A percentile compares a stretch with the other conserved stretches of the same genome.
These are phyloP conservation scores for Solanum chacoense DNA, from an alignment of 305 asterid genomes.

Conservation along the genomic window DNA sequence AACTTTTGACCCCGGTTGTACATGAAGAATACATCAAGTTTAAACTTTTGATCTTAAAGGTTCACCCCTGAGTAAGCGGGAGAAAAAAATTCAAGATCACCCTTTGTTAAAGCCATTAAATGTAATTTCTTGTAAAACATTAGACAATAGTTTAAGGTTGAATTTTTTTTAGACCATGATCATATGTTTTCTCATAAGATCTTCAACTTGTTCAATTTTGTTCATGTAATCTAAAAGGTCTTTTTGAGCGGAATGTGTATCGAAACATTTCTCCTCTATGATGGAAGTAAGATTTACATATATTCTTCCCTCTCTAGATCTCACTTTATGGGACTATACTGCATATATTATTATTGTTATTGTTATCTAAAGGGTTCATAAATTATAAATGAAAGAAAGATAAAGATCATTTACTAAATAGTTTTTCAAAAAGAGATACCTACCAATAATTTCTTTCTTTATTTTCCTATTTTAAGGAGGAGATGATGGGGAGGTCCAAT, in stretches of 20 bases:
- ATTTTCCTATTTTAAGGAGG: background rate
- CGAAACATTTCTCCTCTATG: background rate
- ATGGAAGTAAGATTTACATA: background rate
- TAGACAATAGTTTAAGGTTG: background rate
- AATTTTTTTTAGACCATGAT: background rate
- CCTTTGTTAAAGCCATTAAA: background rate
- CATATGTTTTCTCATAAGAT: background rate
- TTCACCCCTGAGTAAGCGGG: background rate
- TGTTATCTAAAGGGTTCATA: background rate
- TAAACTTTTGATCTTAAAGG: background rate
- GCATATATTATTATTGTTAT: background rate
- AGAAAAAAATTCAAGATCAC: background rate
- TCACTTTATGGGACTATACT: background rate
- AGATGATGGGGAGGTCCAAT: background rate
- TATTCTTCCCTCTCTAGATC: background rate
- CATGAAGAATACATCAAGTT: background rate
- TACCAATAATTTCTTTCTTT: background rate
- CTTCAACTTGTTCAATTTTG: background rate
- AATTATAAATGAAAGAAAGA: background rate
- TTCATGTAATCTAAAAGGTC: background rate
- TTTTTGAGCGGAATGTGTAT: background rate
- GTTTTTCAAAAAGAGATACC: background rate
- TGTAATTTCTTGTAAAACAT: background rate
- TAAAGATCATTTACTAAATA: background rate
- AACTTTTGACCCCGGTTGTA: background rate